Conservation (phyloP, 768 basidiomycete species). For the Tricholoma matsutake region DNA sequence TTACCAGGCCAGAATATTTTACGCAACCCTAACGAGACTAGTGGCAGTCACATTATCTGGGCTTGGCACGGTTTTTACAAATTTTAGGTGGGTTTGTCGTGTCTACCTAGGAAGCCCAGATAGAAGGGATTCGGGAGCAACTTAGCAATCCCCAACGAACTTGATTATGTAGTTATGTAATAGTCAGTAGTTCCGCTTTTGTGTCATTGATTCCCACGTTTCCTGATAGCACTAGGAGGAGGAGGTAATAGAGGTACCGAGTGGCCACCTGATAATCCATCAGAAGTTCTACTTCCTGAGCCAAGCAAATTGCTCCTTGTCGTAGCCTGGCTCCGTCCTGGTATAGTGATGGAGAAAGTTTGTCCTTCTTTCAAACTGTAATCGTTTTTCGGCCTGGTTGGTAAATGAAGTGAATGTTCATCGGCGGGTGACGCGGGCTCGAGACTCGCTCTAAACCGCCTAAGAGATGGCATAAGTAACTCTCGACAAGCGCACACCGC, state of each 20-base stretch:
- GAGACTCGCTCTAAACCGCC: conserved; percentile 61
- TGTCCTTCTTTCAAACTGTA: conserved; percentile 94
- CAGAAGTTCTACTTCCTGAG: conserved; percentile 24
- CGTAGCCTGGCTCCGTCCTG: conserved; percentile 59
- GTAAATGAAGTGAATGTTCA: conserved; percentile 62
- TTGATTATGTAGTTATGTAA: too few relatives aligned
- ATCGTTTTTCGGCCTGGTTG: conserved; percentile 84
- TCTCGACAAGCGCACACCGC: neutral
- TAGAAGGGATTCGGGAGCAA: too few relatives aligned
- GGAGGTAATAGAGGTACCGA: conserved; percentile 76
- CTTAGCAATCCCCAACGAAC: too few relatives aligned
- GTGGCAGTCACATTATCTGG: too few relatives aligned
- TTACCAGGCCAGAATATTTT: too few relatives aligned
- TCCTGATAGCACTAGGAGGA: conserved; percentile 67
- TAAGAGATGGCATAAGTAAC: conserved; percentile 25
- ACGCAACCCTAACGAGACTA: too few relatives aligned
- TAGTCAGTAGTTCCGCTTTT: too few relatives aligned
- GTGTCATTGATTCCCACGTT: conserved; percentile 24
- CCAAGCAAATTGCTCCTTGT: conserved; percentile 38
- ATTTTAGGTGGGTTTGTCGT: too few relatives aligned
- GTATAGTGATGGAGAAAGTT: conserved; percentile 89
- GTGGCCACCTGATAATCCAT: conserved; percentile 29
- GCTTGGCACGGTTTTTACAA: too few relatives aligned
- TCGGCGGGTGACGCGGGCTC: conserved; percentile 46
- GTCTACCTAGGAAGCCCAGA: too few relatives aligned